phyloP scores from a whole-genome alignment of 1,139 yeast species.

The Yamadazyma pseudoaaseri region DNA sequence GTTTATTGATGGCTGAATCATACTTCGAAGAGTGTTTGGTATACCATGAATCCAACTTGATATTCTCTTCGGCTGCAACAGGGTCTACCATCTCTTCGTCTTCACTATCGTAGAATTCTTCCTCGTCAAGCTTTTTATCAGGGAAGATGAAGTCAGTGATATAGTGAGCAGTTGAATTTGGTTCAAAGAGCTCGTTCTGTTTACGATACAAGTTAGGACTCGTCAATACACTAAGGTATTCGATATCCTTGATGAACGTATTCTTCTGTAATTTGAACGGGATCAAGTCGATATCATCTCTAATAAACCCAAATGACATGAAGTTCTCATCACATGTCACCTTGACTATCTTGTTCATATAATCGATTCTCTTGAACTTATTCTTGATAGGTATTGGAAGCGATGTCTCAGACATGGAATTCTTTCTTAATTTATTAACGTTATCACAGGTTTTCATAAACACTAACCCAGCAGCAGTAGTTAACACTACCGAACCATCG shows the following conservation, averaged over 20 bases:
- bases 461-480: constrained; percentile 68
- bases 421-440: constrained; percentile 25
- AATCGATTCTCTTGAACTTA: constrained; percentile 56
- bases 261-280: constrained; percentile 50
- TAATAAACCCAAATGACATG: constrained; percentile 65
- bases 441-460: constrained; percentile 29
- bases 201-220: constrained; percentile 26
- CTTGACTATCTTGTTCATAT: constrained; percentile 50
- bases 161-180: constrained; percentile 13
- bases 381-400: constrained; percentile 29
- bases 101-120: constrained; percentile 13
- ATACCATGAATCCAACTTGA: constrained; percentile 18
- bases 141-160: constrained; percentile 29
- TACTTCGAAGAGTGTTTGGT: constrained; percentile 16
- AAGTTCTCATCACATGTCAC: constrained; percentile 70
- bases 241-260: constrained; percentile 47
- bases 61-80: constrained; percentile 7
- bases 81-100: constrained; percentile 18
- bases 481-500: constrained; percentile 68
- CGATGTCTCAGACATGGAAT: constrained; percentile 29
- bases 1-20: constrained; percentile 17
- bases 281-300: constrained; percentile 59
- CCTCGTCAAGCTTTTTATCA: constrained; percentile 1
- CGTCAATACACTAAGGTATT: constrained; percentile 46
- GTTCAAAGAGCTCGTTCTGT: constrained; percentile 33